Base-by-base conservation (phyloP, 768 basidiomycete genomes). In the Podaxis sp. region DNA sequence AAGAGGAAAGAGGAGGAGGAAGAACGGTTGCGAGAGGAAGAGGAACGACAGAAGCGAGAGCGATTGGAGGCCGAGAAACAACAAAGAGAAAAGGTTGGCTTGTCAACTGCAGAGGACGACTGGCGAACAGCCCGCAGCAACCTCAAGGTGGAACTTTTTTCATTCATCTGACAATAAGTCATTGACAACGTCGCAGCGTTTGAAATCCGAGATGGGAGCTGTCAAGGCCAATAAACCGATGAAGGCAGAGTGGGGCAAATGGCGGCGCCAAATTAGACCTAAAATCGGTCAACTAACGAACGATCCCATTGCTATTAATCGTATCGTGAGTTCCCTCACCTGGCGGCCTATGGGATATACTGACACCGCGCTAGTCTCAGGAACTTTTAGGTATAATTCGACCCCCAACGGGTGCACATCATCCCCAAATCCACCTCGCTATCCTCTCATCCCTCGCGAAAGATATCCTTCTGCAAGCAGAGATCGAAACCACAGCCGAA, bases 401-500 rank as follows among this genome's bases (percentile, higher is more conserved):
- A 41, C 78, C 81, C 2, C 49, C 71, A 4, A 67, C 63, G 4
- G 62, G 61, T 6, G 68, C 72, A 30, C 78, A 75, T 55, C 67
- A 74, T 26, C 71, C 70, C 28, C 66, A 72, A n/a, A 76, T 91
- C 58, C 96, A 95, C 72, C 73, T 80, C 52, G 91, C 93, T 55
- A 81, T 90, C 22, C 84, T 96, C 50, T 95, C 92, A 22, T 90
- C 95, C n/a, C 84, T 98, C 44, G 80, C 93, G 52, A 98, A 99
- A 71, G 80, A 87, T 17, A 88, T 99, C 64, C 82, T 98, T 49
- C 81, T 91, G 37, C 96, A 98, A 77, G 95, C 95, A 17, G 95
- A 97, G 77, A 90, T 88, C 0, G 96, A 99, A 74, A 92, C 96
- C 8, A 82, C 90, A 1, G 95, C 95, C 2, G 92, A 96, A 74